phyloP scores from a whole-genome alignment of 2,329 filamentous ascomycete genomes.

The Penicillium paneum region DNA sequence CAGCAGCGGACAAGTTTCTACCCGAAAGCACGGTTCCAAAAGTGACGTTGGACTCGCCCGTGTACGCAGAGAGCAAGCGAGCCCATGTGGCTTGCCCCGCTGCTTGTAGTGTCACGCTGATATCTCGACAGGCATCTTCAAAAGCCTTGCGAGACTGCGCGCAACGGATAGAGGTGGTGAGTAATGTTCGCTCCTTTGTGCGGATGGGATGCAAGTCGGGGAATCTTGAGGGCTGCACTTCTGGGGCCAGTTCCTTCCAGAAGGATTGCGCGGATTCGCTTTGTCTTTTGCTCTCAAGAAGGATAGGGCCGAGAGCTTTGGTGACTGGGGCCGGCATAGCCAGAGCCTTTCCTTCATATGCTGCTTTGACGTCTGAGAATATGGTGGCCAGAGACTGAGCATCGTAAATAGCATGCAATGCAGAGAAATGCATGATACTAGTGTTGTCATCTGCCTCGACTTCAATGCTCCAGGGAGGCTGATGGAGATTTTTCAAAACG shows the following conservation, averaged over 20 bases:
- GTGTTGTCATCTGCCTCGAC: slow-evolving; percentile 39
- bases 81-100: slow-evolving; percentile 76
- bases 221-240: slow-evolving; percentile 64
- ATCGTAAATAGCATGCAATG: slow-evolving; percentile 85
- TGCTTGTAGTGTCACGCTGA: slow-evolving; percentile 71
- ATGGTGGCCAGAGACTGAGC: slow-evolving; percentile 68
- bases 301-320: slow-evolving; percentile 44
- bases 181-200: slow-evolving; percentile 32
- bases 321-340: slow-evolving; percentile 37
- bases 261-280: slow-evolving; percentile 47
- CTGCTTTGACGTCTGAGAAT: slow-evolving; percentile 55
- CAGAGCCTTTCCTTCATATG: slow-evolving; percentile 34
- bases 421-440: slow-evolving; percentile 48
- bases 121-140: slow-evolving; percentile 53
- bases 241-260: slow-evolving; percentile 59
- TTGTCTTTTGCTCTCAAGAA: slow-evolving; percentile 37
- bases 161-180: slow-evolving; percentile 39
- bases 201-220: slow-evolving; percentile 68
- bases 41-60: slow-evolving; percentile 68
- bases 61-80: slow-evolving; percentile 69
- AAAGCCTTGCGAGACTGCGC: slow-evolving; percentile 47
- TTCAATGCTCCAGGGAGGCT: slow-evolving; percentile 62
- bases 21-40: slow-evolving; percentile 83
- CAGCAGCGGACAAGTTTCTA: slow-evolving; percentile 58
- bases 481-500: slow-evolving; percentile 48